These are phyloP conservation scores for Tuber microsphaerosporum DNA, from an alignment of 495 filamentous ascomycete species.

Conservation along the genomic window DNA sequence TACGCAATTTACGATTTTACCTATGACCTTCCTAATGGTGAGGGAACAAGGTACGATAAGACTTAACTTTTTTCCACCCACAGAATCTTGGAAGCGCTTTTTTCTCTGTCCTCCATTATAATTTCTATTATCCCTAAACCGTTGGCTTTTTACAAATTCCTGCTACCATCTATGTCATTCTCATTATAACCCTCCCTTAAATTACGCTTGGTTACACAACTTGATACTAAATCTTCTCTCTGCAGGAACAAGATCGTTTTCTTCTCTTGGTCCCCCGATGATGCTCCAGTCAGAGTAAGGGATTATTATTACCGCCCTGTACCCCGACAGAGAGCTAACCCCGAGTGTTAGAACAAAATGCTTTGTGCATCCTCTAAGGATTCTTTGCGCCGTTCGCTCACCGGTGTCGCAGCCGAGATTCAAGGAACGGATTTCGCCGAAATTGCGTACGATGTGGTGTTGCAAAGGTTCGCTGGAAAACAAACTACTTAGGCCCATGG, in stretches of 20 bases:
- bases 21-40: slow-evolving; percentile 67
- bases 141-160: not conserved
- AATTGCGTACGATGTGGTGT: slow-evolving; percentile 73
- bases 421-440: slow-evolving; percentile 91
- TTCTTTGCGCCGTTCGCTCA: slow-evolving; percentile 77
- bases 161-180: not conserved
- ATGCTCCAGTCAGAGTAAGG: slow-evolving; percentile 71
- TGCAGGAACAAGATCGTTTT: slow-evolving; percentile 89
- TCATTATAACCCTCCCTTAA: not conserved
- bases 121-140: not conserved
- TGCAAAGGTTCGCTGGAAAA: slow-evolving; percentile 49
- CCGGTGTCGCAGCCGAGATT: slow-evolving; percentile 68
- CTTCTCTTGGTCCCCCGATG: slow-evolving; percentile 85
- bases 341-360: slow-evolving; percentile 65
- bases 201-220: not conserved
- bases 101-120: not conserved
- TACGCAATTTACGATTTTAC: slow-evolving; percentile 93
- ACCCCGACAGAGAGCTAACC: slow-evolving; percentile 19
- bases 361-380: slow-evolving; percentile 95
- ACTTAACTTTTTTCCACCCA: slow-evolving; percentile 6
- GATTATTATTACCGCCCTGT: not conserved
- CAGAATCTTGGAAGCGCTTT: not conserved
- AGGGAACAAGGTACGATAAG: slow-evolving; percentile 77
- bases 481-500: slow-evolving; percentile 12
- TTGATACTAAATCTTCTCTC: not conserved